Evolutionary conservation across 2,329 filamentous ascomycete genomes (phyloP).

Genomic region (Colletotrichum sp.): DNA sequence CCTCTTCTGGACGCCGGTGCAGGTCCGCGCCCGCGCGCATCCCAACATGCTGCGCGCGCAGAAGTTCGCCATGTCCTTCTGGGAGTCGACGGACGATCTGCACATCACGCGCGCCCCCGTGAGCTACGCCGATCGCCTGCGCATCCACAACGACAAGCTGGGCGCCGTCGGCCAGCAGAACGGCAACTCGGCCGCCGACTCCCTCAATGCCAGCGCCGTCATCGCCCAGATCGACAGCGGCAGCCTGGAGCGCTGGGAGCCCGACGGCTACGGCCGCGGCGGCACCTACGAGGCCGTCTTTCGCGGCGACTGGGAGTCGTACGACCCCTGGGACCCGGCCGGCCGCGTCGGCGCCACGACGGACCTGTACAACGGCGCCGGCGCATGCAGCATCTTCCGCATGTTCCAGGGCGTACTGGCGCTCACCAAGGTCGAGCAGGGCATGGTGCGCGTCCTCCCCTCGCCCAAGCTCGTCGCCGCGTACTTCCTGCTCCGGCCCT

Average conservation of each 20-base stretch:
- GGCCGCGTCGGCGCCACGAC: constrained; percentile 67
- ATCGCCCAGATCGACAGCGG: constrained; percentile 70
- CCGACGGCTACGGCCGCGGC: constrained; percentile 61
- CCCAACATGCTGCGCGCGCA: constrained; percentile 43
- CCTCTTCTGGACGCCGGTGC: constrained; percentile 60
- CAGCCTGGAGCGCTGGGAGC: constrained; percentile 70
- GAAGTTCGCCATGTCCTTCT: constrained; percentile 57
- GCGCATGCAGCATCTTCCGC: constrained; percentile 75
- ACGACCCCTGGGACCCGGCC: constrained; percentile 76
- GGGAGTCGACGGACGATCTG: constrained; percentile 53
- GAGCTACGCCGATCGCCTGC: constrained; percentile 65
- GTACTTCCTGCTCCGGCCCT: constrained; percentile 53
- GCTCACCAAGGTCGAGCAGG: constrained; percentile 59
- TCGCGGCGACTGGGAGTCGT: constrained; percentile 74
- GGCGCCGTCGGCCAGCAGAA: constrained; percentile 18
- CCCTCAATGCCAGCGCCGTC: constrained; percentile 39
- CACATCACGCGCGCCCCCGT: constrained; percentile 54
- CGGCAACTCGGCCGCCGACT: constrained; percentile 51
- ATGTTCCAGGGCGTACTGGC: constrained; percentile 82
- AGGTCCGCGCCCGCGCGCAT: constrained; percentile 43
- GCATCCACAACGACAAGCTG: constrained; percentile 46
- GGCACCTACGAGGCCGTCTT: constrained; percentile 71
- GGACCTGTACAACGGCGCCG: constrained; percentile 76
- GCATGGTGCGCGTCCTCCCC: constrained; percentile 51
- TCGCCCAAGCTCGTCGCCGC: constrained; percentile 53